Conservation (phyloP, 805 yeast genomes). For the Metschnikowia noctiluminum region DNA sequence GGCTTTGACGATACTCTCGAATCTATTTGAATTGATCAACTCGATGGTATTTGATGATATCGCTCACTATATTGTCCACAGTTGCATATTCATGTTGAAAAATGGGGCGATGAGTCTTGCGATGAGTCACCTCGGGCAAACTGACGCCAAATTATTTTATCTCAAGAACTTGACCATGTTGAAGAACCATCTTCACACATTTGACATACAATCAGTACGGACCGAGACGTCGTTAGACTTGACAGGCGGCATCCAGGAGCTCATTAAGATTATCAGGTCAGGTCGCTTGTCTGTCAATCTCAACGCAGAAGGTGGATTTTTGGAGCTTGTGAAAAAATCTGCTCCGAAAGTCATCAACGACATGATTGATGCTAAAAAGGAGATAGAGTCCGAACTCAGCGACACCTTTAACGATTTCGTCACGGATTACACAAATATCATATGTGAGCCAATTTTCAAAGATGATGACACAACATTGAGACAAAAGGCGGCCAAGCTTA, state of each 20-base stretch:
- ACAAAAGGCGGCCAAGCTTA: conserved; percentile 39
- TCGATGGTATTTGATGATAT: conserved; percentile 81
- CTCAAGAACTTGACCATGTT: conserved; percentile 70
- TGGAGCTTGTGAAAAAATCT: conserved; percentile 57
- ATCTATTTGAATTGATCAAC: conserved; percentile 75
- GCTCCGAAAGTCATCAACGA: conserved; percentile 79
- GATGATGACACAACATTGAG: conserved; percentile 18
- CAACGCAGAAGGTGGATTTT: conserved; percentile 31
- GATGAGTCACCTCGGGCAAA: conserved; percentile 42
- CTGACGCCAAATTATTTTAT: conserved; percentile 63
- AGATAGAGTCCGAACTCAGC: conserved; percentile 70
- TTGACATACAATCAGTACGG: conserved; percentile 74
- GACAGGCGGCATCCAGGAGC: conserved; percentile 58
- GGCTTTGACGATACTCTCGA: conserved; percentile 67
- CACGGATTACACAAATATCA: conserved; percentile 41
- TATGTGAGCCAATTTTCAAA: conserved; percentile 42
- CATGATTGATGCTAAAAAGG: conserved; percentile 73
- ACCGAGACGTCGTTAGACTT: conserved; percentile 78
- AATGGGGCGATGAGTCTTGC: conserved; percentile 48
- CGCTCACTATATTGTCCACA: conserved; percentile 83
- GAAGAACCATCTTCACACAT: conserved; percentile 63
- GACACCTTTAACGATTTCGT: conserved; percentile 68
- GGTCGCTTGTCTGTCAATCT: conserved; percentile 45
- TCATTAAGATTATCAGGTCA: conserved; percentile 35
- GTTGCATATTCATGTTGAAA: conserved; percentile 62